A percentile compares a stretch with the other conserved stretches of the same genome.
These are phyloP conservation scores for Aspergillus pseudotamarii DNA, from an alignment of 2,329 filamentous ascomycete genomes.

Conservation along the genomic window DNA sequence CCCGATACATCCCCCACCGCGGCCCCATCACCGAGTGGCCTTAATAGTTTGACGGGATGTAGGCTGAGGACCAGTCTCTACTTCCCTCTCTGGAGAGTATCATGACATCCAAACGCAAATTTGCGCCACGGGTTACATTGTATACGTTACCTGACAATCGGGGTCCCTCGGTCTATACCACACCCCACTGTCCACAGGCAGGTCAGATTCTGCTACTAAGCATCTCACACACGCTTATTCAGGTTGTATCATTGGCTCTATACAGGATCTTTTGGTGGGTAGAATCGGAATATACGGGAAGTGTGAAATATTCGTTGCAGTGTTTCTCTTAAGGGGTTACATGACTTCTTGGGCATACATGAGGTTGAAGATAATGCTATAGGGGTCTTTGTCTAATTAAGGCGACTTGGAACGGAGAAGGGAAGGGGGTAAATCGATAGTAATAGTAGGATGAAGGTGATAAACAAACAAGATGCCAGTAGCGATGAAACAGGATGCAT, in stretches of 20 bases:
- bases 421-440: constrained; percentile 10
- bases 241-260: constrained; percentile 27
- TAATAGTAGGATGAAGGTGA: constrained; percentile 17
- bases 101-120: background rate
- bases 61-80: too few relatives aligned
- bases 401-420: constrained; percentile 25
- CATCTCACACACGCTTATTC: constrained; percentile 9
- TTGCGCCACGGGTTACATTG: background rate
- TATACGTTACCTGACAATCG: background rate
- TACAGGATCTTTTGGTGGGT: constrained; percentile 31
- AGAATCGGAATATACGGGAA: constrained; percentile 25
- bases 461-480: constrained; percentile 8
- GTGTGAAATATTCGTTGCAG: constrained; percentile 33
- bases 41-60: background rate
- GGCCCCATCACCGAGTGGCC: background rate
- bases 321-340: constrained; percentile 40
- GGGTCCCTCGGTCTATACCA: background rate
- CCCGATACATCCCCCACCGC: background rate
- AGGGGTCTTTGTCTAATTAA: constrained; percentile 43
- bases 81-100: background rate
- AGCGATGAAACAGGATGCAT: constrained; percentile 22
- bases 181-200: background rate
- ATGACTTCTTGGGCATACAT: constrained; percentile 47
- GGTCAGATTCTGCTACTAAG: background rate
- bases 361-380: constrained; percentile 35